Percentiles rank a stretch among this genome's conserved stretches.
Conservation (phyloP, 495 filamentous ascomycete genomes). For the Gamarada debralockiae region DNA sequence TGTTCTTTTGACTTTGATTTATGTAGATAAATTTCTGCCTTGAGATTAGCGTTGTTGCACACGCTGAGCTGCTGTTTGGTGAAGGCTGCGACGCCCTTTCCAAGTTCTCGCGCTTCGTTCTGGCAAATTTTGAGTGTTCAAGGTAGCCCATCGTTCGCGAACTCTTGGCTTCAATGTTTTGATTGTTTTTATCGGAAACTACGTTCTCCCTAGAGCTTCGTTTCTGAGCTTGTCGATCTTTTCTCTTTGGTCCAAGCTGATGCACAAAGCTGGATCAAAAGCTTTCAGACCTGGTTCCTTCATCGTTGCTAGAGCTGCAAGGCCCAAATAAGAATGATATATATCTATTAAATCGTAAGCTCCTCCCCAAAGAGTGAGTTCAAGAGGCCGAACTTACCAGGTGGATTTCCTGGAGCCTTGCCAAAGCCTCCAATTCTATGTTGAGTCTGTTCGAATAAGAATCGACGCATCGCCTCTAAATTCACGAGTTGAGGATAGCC, state of each 20-base stretch:
- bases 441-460: constrained; percentile 85
- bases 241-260: constrained; percentile 47
- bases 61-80: no score
- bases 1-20: no score
- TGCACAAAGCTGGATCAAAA: constrained; percentile 68
- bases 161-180: no score
- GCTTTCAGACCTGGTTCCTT: constrained; percentile 54
- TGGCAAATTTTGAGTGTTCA: no score
- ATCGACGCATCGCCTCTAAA: constrained; percentile 57
- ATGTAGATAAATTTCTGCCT: no score
- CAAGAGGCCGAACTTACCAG: constrained; percentile 32
- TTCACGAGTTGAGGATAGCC: constrained; percentile 55
- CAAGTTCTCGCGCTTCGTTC: no score
- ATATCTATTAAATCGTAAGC: constrained; percentile 49
- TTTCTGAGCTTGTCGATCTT: constrained; percentile 32
- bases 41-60: no score
- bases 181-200: no score
- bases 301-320: constrained; percentile 70
- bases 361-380: constrained; percentile 5
- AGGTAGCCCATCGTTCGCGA: no score
- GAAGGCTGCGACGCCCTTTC: no score
- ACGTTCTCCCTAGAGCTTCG: constrained; percentile 5
- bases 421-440: constrained; percentile 88
- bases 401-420: constrained; percentile 73
- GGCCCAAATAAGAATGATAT: constrained; percentile 84